Conservation (phyloP, 2,329 filamentous ascomycete genomes). For the Moelleriella libera region DNA sequence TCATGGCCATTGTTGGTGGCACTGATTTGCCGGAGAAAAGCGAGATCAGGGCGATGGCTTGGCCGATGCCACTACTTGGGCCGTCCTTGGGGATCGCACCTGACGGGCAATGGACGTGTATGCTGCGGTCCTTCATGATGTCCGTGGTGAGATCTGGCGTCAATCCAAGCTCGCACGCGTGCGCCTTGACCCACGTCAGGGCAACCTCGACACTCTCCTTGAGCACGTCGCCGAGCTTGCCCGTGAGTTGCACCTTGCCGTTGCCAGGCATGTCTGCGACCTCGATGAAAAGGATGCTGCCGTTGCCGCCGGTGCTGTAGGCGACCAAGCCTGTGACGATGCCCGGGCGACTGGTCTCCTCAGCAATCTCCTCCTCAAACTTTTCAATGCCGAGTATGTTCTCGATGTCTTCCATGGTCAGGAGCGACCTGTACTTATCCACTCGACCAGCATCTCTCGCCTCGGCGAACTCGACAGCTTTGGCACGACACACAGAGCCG, state of each 20-base stretch:
- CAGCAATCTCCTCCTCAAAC: conserved; percentile 91
- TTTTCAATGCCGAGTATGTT: conserved; percentile 83
- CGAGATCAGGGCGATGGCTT: conserved; percentile 85
- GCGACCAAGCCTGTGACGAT: conserved; percentile 94
- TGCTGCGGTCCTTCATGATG: conserved; percentile 87
- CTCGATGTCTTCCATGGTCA: conserved; percentile 73
- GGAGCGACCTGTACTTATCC: conserved; percentile 56
- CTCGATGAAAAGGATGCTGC: conserved; percentile 95
- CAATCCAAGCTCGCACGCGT: conserved; percentile 81
- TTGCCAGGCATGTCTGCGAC: conserved; percentile 93
- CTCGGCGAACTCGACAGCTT: conserved; percentile 90
- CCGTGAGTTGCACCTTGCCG: conserved; percentile 85
- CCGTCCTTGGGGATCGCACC: conserved; percentile 94
- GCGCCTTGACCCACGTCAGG: conserved; percentile 90
- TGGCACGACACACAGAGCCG: conserved; percentile 83
- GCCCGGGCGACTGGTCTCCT: conserved; percentile 69
- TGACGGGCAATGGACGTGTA: conserved; percentile 92
- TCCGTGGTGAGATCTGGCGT: conserved; percentile 71
- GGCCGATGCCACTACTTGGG: conserved; percentile 74
- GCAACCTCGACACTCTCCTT: conserved; percentile 97
- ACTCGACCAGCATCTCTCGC: conserved; percentile 61
- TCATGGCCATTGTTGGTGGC: conserved; percentile 91
- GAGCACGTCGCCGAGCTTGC: conserved; percentile 89
- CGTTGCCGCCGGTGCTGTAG: conserved; percentile 83
- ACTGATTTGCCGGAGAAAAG: conserved; percentile 78